Percentiles rank a stretch among this genome's conserved stretches.
Conservation (phyloP, 805 yeast genomes). For the Pichia paraexigua region DNA sequence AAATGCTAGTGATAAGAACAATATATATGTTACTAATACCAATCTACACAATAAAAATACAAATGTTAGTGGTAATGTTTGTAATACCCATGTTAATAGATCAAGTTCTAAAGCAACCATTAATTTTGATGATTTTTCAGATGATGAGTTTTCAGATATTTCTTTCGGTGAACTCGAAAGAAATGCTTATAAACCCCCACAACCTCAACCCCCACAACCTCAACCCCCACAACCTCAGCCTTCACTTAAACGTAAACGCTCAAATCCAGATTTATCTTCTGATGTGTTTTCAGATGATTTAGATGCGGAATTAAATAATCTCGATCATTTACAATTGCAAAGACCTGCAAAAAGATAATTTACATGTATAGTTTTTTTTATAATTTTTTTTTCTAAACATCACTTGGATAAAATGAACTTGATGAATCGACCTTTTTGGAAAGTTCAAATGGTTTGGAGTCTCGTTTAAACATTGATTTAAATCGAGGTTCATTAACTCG, state of each 20-base stretch:
- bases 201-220: neutral
- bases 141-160: slow-evolving; percentile 6
- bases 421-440: neutral
- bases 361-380: neutral
- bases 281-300: slow-evolving; percentile 12
- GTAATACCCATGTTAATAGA: neutral
- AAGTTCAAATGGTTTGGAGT: neutral
- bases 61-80: neutral
- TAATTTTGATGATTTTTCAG: neutral
- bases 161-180: slow-evolving; percentile 5
- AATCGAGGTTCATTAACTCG: neutral
- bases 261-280: slow-evolving; percentile 1
- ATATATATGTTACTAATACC: neutral
- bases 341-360: neutral
- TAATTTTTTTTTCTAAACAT: neutral
- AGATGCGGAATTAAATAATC: slow-evolving; percentile 2
- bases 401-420: neutral
- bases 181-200: neutral
- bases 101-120: neutral
- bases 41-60: neutral
- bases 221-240: neutral
- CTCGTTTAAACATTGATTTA: neutral
- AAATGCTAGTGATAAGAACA: neutral
- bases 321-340: neutral
- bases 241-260: neutral